Conservation (phyloP, 805 yeast species). For the Candida ipomoeae region DNA sequence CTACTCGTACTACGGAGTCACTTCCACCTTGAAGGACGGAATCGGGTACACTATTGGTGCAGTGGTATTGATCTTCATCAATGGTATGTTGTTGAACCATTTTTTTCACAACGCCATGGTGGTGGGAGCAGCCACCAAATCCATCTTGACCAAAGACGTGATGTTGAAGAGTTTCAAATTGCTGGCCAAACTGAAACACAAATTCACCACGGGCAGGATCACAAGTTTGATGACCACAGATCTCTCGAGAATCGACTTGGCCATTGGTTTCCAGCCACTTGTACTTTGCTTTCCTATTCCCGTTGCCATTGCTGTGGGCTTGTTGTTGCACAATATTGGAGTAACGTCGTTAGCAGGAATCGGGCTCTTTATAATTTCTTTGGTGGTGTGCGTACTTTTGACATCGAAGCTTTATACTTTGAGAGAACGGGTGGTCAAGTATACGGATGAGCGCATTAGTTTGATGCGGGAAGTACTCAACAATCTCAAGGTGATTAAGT, state of each 20-base stretch:
- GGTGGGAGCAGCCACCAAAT: constrained; percentile 39
- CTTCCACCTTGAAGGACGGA: constrained; percentile 50
- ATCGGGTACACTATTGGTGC: constrained; percentile 76
- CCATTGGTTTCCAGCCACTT: constrained; percentile 41
- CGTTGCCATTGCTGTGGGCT: constrained; percentile 34
- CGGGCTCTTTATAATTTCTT: constrained; percentile 35
- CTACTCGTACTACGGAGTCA: constrained; percentile 40
- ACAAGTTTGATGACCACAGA: constrained; percentile 43
- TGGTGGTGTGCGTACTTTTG: constrained; percentile 30
- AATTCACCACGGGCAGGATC: constrained; percentile 37
- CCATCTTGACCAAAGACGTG: constrained; percentile 37
- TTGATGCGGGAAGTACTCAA: constrained; percentile 40
- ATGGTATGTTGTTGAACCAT: constrained; percentile 40
- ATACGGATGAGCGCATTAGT: constrained; percentile 40
- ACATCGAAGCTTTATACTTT: constrained; percentile 33
- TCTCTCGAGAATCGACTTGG: constrained; percentile 41
- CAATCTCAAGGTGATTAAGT: constrained; percentile 42
- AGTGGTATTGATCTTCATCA: constrained; percentile 45
- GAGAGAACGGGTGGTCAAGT: constrained; percentile 33
- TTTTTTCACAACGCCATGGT: constrained; percentile 41
- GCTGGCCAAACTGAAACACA: constrained; percentile 29
- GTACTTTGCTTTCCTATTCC: constrained; percentile 42
- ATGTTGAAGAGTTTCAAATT: constrained; percentile 37
- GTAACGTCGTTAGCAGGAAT: constrained; percentile 40
- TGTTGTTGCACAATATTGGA: constrained; percentile 36